A percentile compares a stretch with the other conserved stretches of the same genome.
These are phyloP conservation scores for Triticum monococcum DNA, from an alignment of 176 grass and related monocot species.

Conservation along the genomic window DNA sequence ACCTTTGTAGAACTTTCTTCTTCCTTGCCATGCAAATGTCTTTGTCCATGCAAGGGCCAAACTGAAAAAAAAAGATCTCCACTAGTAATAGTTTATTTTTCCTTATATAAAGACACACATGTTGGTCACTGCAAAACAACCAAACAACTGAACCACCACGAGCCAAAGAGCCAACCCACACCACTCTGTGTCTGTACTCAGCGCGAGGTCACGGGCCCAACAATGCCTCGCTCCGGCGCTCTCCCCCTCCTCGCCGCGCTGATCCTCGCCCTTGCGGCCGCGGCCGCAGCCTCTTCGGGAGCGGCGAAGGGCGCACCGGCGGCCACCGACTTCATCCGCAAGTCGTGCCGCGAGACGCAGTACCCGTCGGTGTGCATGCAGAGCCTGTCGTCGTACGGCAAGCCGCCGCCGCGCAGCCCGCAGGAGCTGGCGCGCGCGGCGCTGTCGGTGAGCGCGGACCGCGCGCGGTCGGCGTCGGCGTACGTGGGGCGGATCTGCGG, in stretches of 20 bases:
- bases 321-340: slow-evolving; percentile 60
- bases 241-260: slow-evolving; percentile 14
- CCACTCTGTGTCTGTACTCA: not conserved
- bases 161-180: not conserved
- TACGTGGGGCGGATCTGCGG: slow-evolving; percentile 50
- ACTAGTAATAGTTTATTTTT: too few species aligned
- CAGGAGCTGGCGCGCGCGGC: slow-evolving; percentile 78
- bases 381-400: slow-evolving; percentile 60
- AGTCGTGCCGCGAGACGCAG: slow-evolving; percentile 74
- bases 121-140: slow-evolving; percentile 25
- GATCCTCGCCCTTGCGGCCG: slow-evolving; percentile 14
- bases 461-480: slow-evolving; percentile 59
- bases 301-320: not conserved
- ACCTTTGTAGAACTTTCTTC: slow-evolving; percentile 24
- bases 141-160: not conserved
- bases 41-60: slow-evolving; percentile 31
- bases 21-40: not conserved
- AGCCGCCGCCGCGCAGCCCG: slow-evolving; percentile 50
- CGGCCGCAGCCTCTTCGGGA: too few species aligned
- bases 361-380: slow-evolving; percentile 78
- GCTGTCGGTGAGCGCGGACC: slow-evolving; percentile 71
- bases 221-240: slow-evolving; percentile 17
- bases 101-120: slow-evolving; percentile 30
- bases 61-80: not conserved
- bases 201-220: not conserved